Conservation (phyloP, 352 stramenopile genomes). For the Globisporangium takayamanum region DNA sequence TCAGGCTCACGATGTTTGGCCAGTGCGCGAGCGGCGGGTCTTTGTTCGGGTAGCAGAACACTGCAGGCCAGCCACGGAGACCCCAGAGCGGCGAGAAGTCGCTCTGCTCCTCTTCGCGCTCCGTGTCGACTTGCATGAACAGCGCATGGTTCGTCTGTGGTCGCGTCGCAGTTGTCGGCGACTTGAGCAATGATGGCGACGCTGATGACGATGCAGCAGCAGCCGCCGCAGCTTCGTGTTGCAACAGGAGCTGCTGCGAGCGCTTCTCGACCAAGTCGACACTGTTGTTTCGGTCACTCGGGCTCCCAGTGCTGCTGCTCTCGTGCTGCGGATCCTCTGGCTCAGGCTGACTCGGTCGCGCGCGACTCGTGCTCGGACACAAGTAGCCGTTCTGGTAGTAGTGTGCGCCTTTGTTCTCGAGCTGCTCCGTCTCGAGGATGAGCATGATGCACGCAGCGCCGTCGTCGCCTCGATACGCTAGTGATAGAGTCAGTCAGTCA, state of each 20-base stretch:
- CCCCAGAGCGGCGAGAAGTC: constrained; percentile 81
- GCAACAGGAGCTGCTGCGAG: constrained; percentile 15
- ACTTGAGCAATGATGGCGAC: neutral
- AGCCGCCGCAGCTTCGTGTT: neutral
- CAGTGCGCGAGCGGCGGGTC: constrained; percentile 65
- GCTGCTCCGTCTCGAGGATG: constrained; percentile 65
- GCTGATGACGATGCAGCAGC: neutral
- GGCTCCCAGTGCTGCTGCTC: constrained; percentile 1
- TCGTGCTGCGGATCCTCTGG: constrained; percentile 11
- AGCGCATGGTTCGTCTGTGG: constrained; percentile 26
- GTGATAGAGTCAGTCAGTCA: constrained; percentile 5
- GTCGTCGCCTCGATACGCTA: constrained; percentile 47
- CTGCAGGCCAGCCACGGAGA: constrained; percentile 66
- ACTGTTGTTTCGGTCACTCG: neutral
- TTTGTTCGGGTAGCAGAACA: constrained; percentile 75
- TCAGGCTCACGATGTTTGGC: constrained; percentile 84
- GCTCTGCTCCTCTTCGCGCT: constrained; percentile 57
- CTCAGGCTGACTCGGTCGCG: constrained; percentile 9
- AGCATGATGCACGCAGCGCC: constrained; percentile 55
- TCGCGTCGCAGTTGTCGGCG: constrained; percentile 1
- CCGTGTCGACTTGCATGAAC: constrained; percentile 48
- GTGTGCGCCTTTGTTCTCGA: constrained; percentile 68
- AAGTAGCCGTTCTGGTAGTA: constrained; percentile 77
- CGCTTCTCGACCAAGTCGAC: constrained; percentile 12
- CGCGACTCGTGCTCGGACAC: constrained; percentile 38